Base-by-base conservation (phyloP, 2,329 filamentous ascomycete species). In the Colletotrichum gloeosporioides region DNA sequence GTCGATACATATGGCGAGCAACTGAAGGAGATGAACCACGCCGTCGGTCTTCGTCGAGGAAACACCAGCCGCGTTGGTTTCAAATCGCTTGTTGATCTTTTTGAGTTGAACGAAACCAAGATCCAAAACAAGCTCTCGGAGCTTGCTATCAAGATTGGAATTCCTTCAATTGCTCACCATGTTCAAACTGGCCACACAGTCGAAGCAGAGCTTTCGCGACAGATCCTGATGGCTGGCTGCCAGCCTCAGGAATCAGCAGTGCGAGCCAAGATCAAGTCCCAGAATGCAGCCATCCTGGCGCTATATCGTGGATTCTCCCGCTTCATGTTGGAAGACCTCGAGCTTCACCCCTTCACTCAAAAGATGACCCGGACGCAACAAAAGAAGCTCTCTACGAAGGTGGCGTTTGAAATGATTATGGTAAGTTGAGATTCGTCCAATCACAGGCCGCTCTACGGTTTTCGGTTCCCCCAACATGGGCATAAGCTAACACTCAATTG, bases 281-380 rank as follows among this genome's bases (percentile, higher is more conserved):
- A 80, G 78, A 79, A 84, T 78, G n/a, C 82, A 77, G 71, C 80
- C 77, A 77, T 79, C 29, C 83, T 94, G 39, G 86, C 87, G 6
- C 86, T 88, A 72, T 93, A 94, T 81, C 87, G 89, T 71, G 87
- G 90, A 61, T 93, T 92, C 81, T 92, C 92, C 29, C 90, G 92
- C 49, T 85, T 94, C 59, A 93, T 84, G 82, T 79, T 84, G 31
- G 80, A 84, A 71, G 83, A 84, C 69, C 77, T 83, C 7, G 79
- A 80, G 34, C 78, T 77, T 4, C 81, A 81, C 57, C 78, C 78
- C 0, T 79, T 78, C 12, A 81, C 81, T 7, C 75, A 73, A n/a
- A 62, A 65, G 6, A 77, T 82, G 73, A 81, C 78, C 39, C 81
- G 79, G 16, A 83, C 79, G 18, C 79, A 81, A 70, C 78, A 80